Conservation (phyloP, 2,329 filamentous ascomycete species). For the Stagonosporopsis vannaccii region DNA sequence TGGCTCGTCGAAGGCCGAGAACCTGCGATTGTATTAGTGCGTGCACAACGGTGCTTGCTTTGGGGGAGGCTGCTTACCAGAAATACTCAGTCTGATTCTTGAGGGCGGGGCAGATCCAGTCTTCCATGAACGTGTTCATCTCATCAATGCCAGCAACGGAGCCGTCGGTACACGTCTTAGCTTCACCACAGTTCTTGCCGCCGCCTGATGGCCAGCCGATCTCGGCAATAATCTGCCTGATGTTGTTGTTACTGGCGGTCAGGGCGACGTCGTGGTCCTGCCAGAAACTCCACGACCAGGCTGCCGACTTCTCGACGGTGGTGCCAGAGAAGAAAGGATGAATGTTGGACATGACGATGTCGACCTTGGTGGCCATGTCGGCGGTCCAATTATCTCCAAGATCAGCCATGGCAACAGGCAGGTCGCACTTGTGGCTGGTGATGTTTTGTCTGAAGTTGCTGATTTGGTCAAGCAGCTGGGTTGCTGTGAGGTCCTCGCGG, state of each 20-base stretch:
- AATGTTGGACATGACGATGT: conserved; percentile 95
- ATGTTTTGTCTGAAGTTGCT: conserved; percentile 72
- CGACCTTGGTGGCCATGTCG: conserved; percentile 72
- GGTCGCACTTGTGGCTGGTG: conserved; percentile 67
- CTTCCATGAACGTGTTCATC: conserved; percentile 84
- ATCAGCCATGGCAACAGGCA: conserved; percentile 87
- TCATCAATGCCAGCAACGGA: conserved; percentile 80
- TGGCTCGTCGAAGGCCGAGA: conserved; percentile 94
- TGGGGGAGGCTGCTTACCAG: conserved; percentile 69
- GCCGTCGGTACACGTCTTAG: conserved; percentile 65
- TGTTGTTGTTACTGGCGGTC: conserved; percentile 57
- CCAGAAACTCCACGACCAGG: conserved; percentile 89
- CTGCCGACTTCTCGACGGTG: conserved; percentile 69
- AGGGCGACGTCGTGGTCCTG: conserved; percentile 69
- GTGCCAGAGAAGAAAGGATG: conserved; percentile 95
- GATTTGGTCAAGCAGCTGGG: conserved; percentile 70
- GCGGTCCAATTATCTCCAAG: conserved; percentile 86
- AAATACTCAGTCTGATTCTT: conserved; percentile 90
- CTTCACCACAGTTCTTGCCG: conserved; percentile 76
- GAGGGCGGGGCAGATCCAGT: conserved; percentile 83
- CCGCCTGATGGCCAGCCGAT: conserved; percentile 89
- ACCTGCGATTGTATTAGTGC: conserved; percentile 57
- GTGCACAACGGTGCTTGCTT: background rate
- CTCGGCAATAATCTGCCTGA: conserved; percentile 83
- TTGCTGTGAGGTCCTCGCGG: conserved; percentile 70